Evolutionary conservation across 306 rosid species (phyloP).

Genomic region (Lathyrus oleraceus): DNA sequence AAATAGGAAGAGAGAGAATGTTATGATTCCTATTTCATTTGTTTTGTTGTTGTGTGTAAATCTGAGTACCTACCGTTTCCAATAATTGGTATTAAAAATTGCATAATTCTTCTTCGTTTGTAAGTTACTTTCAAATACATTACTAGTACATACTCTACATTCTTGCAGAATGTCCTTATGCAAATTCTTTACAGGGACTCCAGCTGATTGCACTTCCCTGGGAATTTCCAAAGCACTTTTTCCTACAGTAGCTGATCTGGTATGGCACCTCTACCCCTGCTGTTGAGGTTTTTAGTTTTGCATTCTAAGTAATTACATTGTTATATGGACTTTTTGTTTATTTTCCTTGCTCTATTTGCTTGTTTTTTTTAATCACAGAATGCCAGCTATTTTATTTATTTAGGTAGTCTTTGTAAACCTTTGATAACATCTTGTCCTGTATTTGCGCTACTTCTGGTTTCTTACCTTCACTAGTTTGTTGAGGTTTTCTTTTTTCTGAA

Average conservation of each 20-base stretch:
- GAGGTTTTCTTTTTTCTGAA: background rate
- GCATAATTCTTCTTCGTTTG: background rate
- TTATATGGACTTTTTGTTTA: background rate
- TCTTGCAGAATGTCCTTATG: background rate
- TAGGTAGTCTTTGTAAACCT: background rate
- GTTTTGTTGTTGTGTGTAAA: no score
- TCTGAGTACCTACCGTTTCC: no score
- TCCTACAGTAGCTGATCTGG: slow-evolving; percentile 25
- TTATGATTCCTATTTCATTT: no score
- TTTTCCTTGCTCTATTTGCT: background rate
- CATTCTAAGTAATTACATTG: background rate
- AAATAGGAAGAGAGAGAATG: no score
- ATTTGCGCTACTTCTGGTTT: background rate
- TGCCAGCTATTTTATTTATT: background rate
- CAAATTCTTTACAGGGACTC: slow-evolving; percentile 9
- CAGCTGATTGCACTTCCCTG: slow-evolving; percentile 21
- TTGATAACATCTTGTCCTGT: background rate
- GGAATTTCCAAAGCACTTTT: slow-evolving; percentile 22
- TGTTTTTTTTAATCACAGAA: background rate
- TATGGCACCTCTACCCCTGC: background rate
- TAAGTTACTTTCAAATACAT: background rate
- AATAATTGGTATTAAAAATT: background rate
- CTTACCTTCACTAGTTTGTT: background rate
- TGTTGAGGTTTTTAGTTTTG: background rate
- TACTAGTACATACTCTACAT: background rate